Evolutionary conservation across 2,329 filamentous ascomycete species (phyloP), one percentile per base, ranked within the genome.

Genomic region (Fonsecaea nubica): DNA sequence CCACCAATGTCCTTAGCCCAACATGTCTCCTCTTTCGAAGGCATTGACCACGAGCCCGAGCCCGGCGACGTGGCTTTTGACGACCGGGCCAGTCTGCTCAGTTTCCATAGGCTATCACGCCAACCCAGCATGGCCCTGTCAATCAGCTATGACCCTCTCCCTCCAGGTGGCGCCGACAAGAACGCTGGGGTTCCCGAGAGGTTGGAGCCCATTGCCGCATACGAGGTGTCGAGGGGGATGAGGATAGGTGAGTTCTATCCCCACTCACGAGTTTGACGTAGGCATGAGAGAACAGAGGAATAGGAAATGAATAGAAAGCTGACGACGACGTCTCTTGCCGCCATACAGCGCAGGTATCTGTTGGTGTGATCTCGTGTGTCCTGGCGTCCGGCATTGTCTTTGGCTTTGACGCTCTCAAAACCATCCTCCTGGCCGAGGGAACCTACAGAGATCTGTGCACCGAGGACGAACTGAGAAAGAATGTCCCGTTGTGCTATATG

Each of bases 401-500:
- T 78, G 92, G 92, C 40, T 95, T 92, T 77, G 92, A 92, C 30
- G 92, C 92, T 12, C 82, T 96, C 69, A 96, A 95, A 76, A 91
- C 92, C 0, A 87, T 95, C 13, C 81, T 95, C 38, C 89, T 93
- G 68, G 79, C 82, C n/a, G 89, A 93, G 76, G 87, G 87, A 7
- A 89, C 91, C 15, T 93, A 94, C 77, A 82, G 82, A 58, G 83
- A 90, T 58, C 78, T 84, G 40, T 94, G 91, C 75, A 83, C 83
- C 25, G 69, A 79, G 54, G 76, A 83, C 59, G 83, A 85, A 74
- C 69, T 85, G 30, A 75, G 82, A 6, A 74, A 80, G 3, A 78
- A 77, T 38, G 80, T 84, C 0, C 77, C 79, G 66, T 82, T 86
- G 25, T 88, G 86, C 74, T 85, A 83, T 69, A 80, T 83, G 65